Base-by-base conservation (phyloP, 345 rosid species). In the Populus tremula region DNA sequence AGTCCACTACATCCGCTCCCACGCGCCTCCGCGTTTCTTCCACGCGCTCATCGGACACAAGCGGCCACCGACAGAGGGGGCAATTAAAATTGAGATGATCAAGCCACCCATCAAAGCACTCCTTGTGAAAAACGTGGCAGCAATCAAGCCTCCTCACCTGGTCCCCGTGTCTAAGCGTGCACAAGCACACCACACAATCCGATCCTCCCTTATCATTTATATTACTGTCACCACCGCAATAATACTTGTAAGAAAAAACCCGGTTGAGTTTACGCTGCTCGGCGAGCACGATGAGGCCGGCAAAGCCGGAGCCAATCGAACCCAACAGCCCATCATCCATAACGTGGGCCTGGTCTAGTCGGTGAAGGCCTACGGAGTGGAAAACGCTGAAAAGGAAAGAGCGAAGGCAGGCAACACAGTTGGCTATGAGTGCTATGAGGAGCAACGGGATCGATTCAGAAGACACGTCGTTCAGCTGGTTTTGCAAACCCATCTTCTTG, bases 51-150 rank as follows among this genome's bases (percentile, higher is more conserved):
- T 80, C 90, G 35, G 87, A 64, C 5, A 86, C 80, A 23, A 92
- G 75, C 71, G 89, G 86, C 6, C 87, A 82, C 75, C 97, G 87
- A 71, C 97, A 94, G 0, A 94, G 84, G 17, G 97, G 98, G 80
- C 97, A 94, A 8, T 77, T 87, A 76, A 92, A 92, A 41, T 89
- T 89, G 53, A 85, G 89, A 50, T 87, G 91, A 68, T 87, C 84
- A 11, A 94, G 94, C 96, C 98, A 94, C 1, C 93, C 92, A 56
- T 94, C 97, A 16, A 94, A 86, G 83, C 98, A 94, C 39, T 79
- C 80, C 80, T 87, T 94, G 49, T 94, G 98, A 70, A 90, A 94
- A 53, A 94, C 94, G 85, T 94, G 98, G 73, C 92, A 80, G 86
- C 98, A 94, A 36, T 89, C 90, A 3, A 94, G 97, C 86, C 77